These are phyloP conservation scores for Eucalyptus sideroxylon DNA, from an alignment of 345 rosid species.

Conservation along the genomic window DNA sequence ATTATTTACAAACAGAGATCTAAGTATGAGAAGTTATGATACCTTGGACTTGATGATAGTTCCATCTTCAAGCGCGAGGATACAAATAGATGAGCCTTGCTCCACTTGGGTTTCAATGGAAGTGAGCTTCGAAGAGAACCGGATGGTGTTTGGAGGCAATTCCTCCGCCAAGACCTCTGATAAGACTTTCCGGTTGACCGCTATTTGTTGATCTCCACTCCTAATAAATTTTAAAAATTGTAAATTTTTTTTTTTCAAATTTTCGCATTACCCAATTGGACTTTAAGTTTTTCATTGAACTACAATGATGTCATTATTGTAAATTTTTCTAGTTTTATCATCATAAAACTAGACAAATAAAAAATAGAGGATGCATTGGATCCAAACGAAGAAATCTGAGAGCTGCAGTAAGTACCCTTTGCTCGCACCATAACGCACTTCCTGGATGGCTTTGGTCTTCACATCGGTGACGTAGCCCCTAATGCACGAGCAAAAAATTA, in stretches of 20 bases:
- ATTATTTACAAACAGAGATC: not conserved
- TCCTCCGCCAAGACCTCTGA: constrained; percentile 14
- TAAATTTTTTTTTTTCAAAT: not conserved
- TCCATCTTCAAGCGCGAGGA: constrained; percentile 16
- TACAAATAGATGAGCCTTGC: not conserved
- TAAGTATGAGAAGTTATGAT: not conserved
- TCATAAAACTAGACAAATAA: not conserved
- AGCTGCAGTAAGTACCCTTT: not conserved
- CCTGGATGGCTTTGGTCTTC: constrained; percentile 1
- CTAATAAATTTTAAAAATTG: not conserved
- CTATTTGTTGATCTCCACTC: not conserved
- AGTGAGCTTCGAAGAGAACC: constrained; percentile 18
- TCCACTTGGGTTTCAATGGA: constrained; percentile 2
- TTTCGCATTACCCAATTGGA: not conserved
- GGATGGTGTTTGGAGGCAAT: constrained; percentile 10
- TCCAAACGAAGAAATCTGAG: not conserved
- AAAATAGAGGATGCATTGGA: not conserved
- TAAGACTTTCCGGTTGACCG: constrained; percentile 10
- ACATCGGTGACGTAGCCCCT: constrained; percentile 9
- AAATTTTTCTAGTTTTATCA: not conserved
- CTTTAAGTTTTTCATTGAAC: not conserved
- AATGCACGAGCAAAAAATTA: not conserved
- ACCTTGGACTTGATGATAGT: constrained; percentile 18
- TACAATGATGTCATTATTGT: not conserved
- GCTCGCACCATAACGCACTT: not conserved